These are phyloP conservation scores for Paracoccidioides lutzii DNA, from an alignment of 2,329 filamentous ascomycete genomes.

Conservation along the genomic window DNA sequence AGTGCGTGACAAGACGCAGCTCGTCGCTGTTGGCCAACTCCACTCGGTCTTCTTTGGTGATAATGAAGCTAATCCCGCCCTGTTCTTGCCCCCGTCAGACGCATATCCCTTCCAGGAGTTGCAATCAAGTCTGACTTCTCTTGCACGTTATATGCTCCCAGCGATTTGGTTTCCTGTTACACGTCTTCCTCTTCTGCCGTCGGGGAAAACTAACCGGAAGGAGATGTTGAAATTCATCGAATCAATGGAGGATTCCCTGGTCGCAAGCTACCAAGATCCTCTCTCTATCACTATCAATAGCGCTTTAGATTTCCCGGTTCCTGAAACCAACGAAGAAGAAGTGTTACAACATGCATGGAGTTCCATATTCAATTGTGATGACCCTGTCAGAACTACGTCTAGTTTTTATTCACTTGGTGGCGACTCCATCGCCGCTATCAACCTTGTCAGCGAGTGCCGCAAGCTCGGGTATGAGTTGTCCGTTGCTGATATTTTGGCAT, in stretches of 20 bases:
- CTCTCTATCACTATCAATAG: slow-evolving; percentile 19
- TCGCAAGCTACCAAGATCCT: slow-evolving; percentile 10
- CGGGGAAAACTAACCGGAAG: slow-evolving; percentile 3
- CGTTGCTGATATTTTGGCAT: slow-evolving; percentile 10
- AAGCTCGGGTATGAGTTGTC: slow-evolving; percentile 7
- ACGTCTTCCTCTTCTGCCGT: not conserved
- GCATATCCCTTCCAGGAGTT: slow-evolving; percentile 41
- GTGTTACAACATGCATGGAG: slow-evolving; percentile 39
- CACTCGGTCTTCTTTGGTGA: not conserved
- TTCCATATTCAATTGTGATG: not conserved
- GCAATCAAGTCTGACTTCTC: slow-evolving; percentile 25
- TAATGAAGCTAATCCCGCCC: not conserved
- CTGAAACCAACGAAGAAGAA: slow-evolving; percentile 42
- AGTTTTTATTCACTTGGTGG: slow-evolving; percentile 10
- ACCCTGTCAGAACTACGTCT: not conserved
- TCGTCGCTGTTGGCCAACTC: not conserved
- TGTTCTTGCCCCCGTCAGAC: not conserved
- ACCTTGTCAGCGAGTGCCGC: slow-evolving; percentile 9
- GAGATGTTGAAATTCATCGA: not conserved
- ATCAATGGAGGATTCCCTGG: not conserved
- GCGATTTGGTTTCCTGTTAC: not conserved
- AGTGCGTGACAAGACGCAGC: not conserved
- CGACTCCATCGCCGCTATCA: slow-evolving; percentile 13
- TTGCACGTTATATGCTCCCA: slow-evolving; percentile 3
- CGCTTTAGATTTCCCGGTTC: slow-evolving; percentile 36